Base-by-base conservation (phyloP, 2,329 filamentous ascomycete genomes). In the Arthroderma sp. region DNA sequence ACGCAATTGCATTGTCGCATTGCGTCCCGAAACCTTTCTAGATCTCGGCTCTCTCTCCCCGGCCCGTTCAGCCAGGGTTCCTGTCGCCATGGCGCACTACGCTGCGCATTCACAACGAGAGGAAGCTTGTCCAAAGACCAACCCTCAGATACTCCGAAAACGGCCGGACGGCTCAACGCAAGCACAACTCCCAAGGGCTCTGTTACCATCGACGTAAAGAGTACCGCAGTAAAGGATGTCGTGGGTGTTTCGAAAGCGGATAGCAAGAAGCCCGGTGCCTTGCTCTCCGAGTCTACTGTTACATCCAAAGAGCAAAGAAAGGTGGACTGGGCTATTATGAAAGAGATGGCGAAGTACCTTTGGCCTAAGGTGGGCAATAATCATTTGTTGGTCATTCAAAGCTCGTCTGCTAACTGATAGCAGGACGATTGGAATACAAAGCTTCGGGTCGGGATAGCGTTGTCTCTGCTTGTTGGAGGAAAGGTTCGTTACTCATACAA, bases 261-360 rank as follows among this genome's bases (percentile, higher is more conserved):
- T 49, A 47, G 51, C 35, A 68, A 71, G 56, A 72, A 73, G 59
- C 83, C 85, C 64, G 15, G 28, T 13, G 78, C 81, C 31, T 72
- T 91, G 44, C 80, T 87, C 19, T 74, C 79, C 11, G 78, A 86
- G 67, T 79, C 86, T 60, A 84, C 82, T 1, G 68, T 81, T 67
- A 83, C 82, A 54, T 85, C 83, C 19, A 84, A 91, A 65, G 88
- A 96, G 73, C 94, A 98, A 78, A 83, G 93, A 65, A 94, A 91
- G 74, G 91, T 91, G 7, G 93, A 98, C 68, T 96, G 91, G 91
- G 91, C 91, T 52, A 98, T 98, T 64, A 93, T 98, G 79, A 94
- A 87, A 74, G 91, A 98, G 71, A 97, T 98, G 91, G 85, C 86
- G 60, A 85, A 85, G 61, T 98, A 98, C 71, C 77, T 98, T 21